Percentiles rank a stretch among this genome's conserved stretches.
phyloP scores from a whole-genome alignment of 805 yeast genomes.

The Lipomyces kockii region DNA sequence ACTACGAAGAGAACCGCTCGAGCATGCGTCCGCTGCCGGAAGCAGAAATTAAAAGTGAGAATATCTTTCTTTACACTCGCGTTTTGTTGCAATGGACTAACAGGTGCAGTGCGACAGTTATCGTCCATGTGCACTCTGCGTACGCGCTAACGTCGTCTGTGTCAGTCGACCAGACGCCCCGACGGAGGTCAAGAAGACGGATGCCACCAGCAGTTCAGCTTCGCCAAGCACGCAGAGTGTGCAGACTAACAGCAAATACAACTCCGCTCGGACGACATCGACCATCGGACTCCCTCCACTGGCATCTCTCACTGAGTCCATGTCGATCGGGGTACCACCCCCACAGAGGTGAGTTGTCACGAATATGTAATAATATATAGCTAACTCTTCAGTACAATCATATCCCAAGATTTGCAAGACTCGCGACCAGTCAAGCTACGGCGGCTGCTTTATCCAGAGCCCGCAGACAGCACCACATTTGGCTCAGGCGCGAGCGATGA shows the following conservation, averaged over 20 bases:
- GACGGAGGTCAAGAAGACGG: background rate
- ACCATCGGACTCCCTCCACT: conserved; percentile 19
- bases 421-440: conserved; percentile 1
- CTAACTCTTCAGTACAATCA: background rate
- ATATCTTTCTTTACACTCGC: background rate
- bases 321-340: conserved; percentile 15
- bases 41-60: conserved; percentile 31
- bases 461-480: background rate
- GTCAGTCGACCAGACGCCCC: conserved; percentile 28
- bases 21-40: conserved; percentile 35
- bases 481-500: background rate
- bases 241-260: background rate
- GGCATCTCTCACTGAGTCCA: conserved; percentile 23
- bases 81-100: background rate
- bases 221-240: background rate
- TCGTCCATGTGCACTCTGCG: conserved; percentile 36
- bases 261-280: conserved; percentile 3
- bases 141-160: conserved; percentile 35
- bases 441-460: conserved; percentile 1
- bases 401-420: background rate
- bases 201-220: background rate
- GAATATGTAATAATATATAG: background rate
- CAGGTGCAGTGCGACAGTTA: conserved; percentile 29
- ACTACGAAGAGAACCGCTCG: conserved; percentile 31
- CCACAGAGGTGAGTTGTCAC: conserved; percentile 10